Base-by-base conservation (phyloP, 305 asterid species). In the Rubia balearica region DNA sequence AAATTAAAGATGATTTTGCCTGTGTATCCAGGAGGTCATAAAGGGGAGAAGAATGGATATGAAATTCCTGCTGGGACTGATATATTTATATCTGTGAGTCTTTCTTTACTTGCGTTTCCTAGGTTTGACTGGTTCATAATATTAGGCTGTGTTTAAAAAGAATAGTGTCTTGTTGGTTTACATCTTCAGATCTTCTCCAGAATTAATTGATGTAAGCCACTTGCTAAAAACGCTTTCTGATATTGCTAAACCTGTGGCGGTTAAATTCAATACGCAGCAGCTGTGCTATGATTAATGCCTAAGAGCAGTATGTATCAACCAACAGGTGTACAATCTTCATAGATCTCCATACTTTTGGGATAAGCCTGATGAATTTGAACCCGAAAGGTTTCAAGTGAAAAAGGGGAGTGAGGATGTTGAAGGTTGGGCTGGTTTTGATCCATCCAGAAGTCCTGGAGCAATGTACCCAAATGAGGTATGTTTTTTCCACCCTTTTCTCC, bases 341-440 rank as follows among this genome's bases (percentile, higher is more conserved):
- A 85, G 98, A 80, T 93, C 98, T 74, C 98, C 98, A 48, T 78
- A 90, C 59, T 87, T 77, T 59, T 93, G 98, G 97, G 96, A 90
- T 81, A 89, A 83, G 68, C 92, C 98, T 13, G 55, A 89, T 55
- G 94, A 87, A 71, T 93, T 93, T 76, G 94, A 89, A 82, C 98
- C 98, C 0, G 96, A 93, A 86, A 88, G 97, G 80, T 93, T 90
- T 81, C 83, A 67, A 71, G 78, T 69, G 73, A 82, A 77, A 69
- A 93, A 77, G 81, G 74, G 73, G 69, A 84, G 88, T 76, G 70
- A 81, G 74, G 85, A 74, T 64, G 72, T 87, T 72, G 94, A 93
- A 68, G 96, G 97, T 30, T 93, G 98, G 97, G 88, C 88, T 57
- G 98, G 97, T 74, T 90, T 89, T 78, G 97, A 93, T 85, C 98